phyloP scores from a whole-genome alignment of 208 protist genomes.

The Crithidia brevicula region DNA sequence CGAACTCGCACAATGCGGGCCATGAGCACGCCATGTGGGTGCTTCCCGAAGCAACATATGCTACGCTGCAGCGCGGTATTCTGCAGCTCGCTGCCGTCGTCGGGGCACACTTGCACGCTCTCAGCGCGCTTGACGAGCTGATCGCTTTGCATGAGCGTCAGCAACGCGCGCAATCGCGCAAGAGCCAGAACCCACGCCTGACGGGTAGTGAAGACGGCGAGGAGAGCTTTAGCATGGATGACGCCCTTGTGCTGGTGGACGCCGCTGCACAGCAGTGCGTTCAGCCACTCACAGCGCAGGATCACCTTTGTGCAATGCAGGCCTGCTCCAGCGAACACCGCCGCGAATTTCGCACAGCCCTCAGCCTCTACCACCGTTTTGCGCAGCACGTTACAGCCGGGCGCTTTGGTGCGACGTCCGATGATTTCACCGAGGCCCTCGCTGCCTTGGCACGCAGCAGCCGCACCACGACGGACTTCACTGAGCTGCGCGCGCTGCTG shows the following conservation, averaged over 20 bases:
- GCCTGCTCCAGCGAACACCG: constrained; percentile 50
- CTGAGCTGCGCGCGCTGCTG: constrained; percentile 61
- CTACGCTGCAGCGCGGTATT: constrained; percentile 46
- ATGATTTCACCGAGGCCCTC: constrained; percentile 49
- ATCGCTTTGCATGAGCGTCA: constrained; percentile 47
- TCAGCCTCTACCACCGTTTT: constrained; percentile 76
- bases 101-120: constrained; percentile 41
- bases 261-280: constrained; percentile 43
- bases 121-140: constrained; percentile 57
- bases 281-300: constrained; percentile 48
- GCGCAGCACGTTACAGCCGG: constrained; percentile 53
- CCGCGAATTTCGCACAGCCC: constrained; percentile 64
- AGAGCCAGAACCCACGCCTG: too few relatives aligned
- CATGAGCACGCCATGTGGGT: constrained; percentile 14
- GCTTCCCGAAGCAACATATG: constrained; percentile 47
- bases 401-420: constrained; percentile 35
- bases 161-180: constrained; percentile 12
- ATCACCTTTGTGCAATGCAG: constrained; percentile 75
- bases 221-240: constrained; percentile 58
- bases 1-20: too few relatives aligned
- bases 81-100: constrained; percentile 39
- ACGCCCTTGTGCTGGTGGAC: constrained; percentile 63
- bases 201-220: constrained; percentile 6
- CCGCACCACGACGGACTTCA: constrained; percentile 59
- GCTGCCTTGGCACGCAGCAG: constrained; percentile 55